A percentile compares a stretch with the other conserved stretches of the same genome.
These are phyloP conservation scores for Cicer bijugum DNA, from an alignment of 306 rosid genomes.

Conservation along the genomic window DNA sequence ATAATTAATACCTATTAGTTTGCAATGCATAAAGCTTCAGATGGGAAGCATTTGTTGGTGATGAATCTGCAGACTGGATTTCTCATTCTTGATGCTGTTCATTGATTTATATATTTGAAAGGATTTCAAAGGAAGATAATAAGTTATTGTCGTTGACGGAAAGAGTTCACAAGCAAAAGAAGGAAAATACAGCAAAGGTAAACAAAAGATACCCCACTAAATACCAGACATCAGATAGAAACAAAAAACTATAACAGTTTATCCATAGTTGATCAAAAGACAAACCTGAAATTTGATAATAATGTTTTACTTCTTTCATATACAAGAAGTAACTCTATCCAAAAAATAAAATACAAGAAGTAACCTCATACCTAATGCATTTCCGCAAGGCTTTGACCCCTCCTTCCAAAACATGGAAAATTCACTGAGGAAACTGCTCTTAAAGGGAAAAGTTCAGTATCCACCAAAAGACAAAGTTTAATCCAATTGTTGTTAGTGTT, in stretches of 20 bases:
- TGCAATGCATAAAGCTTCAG: conserved; percentile 7
- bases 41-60: conserved; percentile 25
- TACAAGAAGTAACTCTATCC: not conserved
- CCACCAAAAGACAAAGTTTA: conserved; percentile 8
- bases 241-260: not conserved
- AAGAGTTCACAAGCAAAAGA: not conserved
- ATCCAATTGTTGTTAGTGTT: not conserved
- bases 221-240: not conserved
- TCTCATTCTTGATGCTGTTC: not conserved
- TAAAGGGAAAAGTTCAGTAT: not conserved
- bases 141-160: conserved; percentile 14
- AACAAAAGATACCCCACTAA: not conserved
- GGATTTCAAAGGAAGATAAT: conserved; percentile 27
- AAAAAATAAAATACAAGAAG: not conserved
- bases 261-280: not conserved
- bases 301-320: not conserved
- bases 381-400: not conserved
- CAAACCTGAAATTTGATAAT: not conserved
- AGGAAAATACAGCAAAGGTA: not conserved
- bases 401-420: not conserved
- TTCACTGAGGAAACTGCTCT: not conserved
- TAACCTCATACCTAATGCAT: not conserved
- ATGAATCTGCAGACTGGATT: conserved; percentile 26
- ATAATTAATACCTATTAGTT: not conserved
- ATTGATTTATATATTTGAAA: not conserved